Conservation (phyloP, 257 asterid species). For the Solanum raphanifolium region DNA sequence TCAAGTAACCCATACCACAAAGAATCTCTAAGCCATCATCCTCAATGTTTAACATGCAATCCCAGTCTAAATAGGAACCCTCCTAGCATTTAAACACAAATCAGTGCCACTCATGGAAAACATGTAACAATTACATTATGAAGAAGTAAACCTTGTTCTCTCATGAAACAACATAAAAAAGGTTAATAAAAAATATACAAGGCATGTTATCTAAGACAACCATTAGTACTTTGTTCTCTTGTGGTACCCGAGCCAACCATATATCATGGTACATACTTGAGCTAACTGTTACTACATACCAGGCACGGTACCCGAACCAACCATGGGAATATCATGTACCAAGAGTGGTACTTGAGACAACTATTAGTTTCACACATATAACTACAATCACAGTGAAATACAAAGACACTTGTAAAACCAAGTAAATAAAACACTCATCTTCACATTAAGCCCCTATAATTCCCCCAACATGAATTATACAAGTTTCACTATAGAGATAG, state of each 20-base stretch:
- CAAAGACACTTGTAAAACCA: background rate
- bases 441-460: background rate
- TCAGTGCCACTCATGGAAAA: fast-evolving
- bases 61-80: fast-evolving
- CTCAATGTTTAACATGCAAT: background rate
- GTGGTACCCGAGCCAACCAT: background rate
- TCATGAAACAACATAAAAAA: background rate
- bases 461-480: background rate
- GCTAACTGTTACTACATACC: background rate
- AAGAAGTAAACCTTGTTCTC: background rate
- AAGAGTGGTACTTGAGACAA: no score
- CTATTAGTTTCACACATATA: background rate
- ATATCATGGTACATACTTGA: no score
- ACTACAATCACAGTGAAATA: no score
- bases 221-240: no score
- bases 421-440: background rate
- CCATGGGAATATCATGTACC: fast-evolving
- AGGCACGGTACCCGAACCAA: background rate
- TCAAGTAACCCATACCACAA: background rate
- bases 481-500: background rate
- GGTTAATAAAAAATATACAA: no score
- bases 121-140: background rate
- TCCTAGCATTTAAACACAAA: background rate
- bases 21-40: background rate
- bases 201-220: background rate